phyloP scores from a whole-genome alignment of 2,329 filamentous ascomycete genomes.

The Ophiostoma australiae region DNA sequence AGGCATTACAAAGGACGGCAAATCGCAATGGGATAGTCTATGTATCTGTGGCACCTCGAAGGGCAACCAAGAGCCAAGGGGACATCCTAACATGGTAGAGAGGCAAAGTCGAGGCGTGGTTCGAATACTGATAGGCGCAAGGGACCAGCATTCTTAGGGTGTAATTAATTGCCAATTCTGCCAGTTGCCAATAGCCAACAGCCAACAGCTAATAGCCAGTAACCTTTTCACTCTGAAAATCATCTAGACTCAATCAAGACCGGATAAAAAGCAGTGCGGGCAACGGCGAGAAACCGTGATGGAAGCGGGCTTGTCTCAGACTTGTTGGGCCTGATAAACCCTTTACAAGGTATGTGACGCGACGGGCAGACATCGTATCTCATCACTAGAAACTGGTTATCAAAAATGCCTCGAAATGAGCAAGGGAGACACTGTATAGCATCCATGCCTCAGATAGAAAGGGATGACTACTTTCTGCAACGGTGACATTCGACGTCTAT shows the following conservation, averaged over 20 bases:
- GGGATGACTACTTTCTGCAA: not conserved
- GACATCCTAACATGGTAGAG: not conserved
- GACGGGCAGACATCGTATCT: not conserved
- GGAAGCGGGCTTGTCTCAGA: slow-evolving; percentile 7
- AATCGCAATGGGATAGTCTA: not conserved
- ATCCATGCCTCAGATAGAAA: not conserved
- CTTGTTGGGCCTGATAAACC: not conserved
- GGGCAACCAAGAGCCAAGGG: not conserved
- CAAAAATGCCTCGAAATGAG: not conserved
- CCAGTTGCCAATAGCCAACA: not conserved
- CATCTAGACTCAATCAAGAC: not conserved
- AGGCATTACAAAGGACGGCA: not conserved
- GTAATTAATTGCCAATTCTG: not conserved
- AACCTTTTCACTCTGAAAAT: not conserved
- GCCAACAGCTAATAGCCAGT: not conserved
- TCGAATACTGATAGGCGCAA: not conserved
- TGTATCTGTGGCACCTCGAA: not conserved
- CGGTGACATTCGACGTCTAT: not conserved
- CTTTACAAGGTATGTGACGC: not conserved
- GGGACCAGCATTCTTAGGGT: not conserved
- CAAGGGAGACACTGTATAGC: not conserved
- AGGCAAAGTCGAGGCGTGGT: not conserved
- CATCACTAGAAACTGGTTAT: not conserved
- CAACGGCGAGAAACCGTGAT: not conserved
- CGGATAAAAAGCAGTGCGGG: not conserved